Conservation (phyloP, 148 eudicot species). For the Beta vulgaris region DNA sequence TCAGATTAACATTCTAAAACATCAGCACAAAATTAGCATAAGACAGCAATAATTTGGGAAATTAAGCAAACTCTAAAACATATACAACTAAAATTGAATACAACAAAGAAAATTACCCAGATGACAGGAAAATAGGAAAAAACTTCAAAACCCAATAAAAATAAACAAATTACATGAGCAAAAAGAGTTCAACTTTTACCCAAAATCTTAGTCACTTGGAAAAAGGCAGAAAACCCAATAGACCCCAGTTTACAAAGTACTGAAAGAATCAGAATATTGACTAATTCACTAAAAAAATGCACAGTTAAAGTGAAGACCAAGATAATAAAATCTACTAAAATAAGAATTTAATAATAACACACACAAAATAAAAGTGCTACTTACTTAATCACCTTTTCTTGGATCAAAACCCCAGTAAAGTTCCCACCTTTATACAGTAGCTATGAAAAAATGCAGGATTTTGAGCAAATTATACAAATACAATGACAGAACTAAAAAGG, state of each 20-base stretch:
- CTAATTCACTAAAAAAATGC: not conserved
- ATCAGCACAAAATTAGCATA: not conserved
- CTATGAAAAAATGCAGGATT: not conserved
- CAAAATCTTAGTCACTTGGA: not conserved
- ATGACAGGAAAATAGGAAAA: not conserved
- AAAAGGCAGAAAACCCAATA: not conserved
- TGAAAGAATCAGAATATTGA: constrained; percentile 3
- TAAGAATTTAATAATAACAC: not conserved
- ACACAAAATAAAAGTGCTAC: not conserved
- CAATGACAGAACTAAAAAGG: not conserved
- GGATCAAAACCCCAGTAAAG: constrained; percentile 16
- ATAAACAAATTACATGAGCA: not conserved
- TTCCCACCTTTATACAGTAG: not conserved
- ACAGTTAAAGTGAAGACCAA: constrained; percentile 4
- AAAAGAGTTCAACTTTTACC: not conserved
- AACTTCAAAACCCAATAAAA: not conserved
- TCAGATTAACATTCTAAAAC: constrained; percentile 4
- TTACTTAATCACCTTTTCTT: constrained; percentile 14
- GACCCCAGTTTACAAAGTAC: not conserved
- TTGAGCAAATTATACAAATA: not conserved
- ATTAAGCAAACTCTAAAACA: not conserved
- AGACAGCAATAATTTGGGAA: not conserved
- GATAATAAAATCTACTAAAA: not conserved
- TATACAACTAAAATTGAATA: not conserved
- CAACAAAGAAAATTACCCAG: not conserved